phyloP scores from a whole-genome alignment of 148 eudicot species.

The Silene uniflora region DNA sequence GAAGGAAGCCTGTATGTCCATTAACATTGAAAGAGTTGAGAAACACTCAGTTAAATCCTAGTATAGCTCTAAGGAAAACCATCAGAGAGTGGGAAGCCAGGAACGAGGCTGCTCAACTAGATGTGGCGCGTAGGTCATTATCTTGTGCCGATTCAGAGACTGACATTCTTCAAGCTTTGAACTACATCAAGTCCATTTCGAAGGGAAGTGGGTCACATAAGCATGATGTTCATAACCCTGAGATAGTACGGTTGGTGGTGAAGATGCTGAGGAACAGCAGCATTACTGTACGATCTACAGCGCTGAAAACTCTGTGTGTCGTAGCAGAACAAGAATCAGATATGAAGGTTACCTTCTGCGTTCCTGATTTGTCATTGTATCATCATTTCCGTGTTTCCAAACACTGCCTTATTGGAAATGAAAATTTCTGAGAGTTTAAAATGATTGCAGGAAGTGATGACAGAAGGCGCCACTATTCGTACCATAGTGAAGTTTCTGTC shows the following conservation, averaged over 20 bases:
- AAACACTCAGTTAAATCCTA: conserved; percentile 61
- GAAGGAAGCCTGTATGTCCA: conserved; percentile 66
- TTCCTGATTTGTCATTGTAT: conserved; percentile 3
- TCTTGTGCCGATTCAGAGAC: conserved; percentile 46
- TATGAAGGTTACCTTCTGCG: conserved; percentile 54
- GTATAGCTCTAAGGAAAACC: conserved; percentile 60
- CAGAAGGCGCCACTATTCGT: conserved; percentile 81
- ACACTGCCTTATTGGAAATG: background rate
- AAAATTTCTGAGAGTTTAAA: background rate
- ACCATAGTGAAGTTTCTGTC: conserved; percentile 69
- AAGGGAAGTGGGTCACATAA: conserved; percentile 47
- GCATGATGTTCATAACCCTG: conserved; percentile 56
- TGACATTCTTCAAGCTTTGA: conserved; percentile 64
- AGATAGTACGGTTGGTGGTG: conserved; percentile 57
- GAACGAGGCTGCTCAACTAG: conserved; percentile 83
- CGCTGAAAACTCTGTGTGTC: conserved; percentile 69
- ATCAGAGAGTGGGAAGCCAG: conserved; percentile 90
- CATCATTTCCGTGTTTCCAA: too few species aligned
- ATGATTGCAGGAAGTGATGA: conserved; percentile 59
- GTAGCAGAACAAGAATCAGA: conserved; percentile 64
- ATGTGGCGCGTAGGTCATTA: conserved; percentile 63
- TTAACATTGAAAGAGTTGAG: conserved; percentile 54
- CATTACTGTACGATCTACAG: conserved; percentile 54
- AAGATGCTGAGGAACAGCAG: conserved; percentile 64
- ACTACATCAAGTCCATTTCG: conserved; percentile 51